Evolutionary conservation across 2,329 filamentous ascomycete genomes (phyloP).

Genomic region (Thelonectria discophora): DNA sequence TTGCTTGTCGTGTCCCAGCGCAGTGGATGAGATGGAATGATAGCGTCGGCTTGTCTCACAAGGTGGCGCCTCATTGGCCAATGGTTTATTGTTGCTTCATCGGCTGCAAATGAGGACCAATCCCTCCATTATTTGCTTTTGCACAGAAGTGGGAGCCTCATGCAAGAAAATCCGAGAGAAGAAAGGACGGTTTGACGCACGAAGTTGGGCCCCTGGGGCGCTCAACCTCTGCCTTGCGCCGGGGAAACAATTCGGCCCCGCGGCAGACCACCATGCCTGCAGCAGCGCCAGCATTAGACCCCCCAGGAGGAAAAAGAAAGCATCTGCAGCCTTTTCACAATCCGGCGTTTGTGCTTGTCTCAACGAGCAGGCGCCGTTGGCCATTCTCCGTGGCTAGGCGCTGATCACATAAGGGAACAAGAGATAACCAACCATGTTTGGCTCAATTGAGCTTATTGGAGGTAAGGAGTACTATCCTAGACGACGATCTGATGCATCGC

Average conservation of each 20-base stretch:
- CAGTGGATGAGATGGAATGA: conserved; percentile 9
- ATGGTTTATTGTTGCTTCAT: not conserved
- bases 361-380: not conserved
- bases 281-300: not conserved
- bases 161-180: not conserved
- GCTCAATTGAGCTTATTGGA: not conserved
- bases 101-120: not conserved
- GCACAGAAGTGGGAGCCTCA: not conserved
- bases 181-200: not conserved
- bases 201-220: not conserved
- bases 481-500: not conserved
- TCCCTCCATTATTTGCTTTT: not conserved
- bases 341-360: not conserved
- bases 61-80: conserved; percentile 1
- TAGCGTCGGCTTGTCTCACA: not conserved
- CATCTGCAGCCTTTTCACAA: not conserved
- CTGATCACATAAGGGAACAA: not conserved
- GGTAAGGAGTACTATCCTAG: not conserved
- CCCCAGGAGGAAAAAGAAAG: not conserved
- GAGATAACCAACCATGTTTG: not conserved
- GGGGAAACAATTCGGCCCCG: no score
- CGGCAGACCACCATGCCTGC: not conserved
- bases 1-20: not conserved
- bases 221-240: not conserved
- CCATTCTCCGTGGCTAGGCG: not conserved